Conservation (phyloP, 208 protist species). For the Acanthamoeba quina region DNA sequence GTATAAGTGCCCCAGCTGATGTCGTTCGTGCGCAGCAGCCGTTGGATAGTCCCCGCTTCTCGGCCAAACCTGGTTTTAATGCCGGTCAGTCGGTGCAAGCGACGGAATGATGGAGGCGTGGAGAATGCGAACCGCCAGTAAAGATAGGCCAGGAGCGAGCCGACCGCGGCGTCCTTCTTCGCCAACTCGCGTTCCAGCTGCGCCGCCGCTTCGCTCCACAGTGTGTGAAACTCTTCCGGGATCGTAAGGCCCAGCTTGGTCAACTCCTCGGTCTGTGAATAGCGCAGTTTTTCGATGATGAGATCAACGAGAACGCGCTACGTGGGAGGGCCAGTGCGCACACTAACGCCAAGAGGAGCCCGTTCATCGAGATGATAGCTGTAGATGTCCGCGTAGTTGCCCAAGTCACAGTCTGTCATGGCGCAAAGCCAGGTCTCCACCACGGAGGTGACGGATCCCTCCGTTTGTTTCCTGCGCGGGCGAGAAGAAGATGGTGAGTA, state of each 20-base stretch:
- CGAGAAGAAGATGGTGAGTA: not conserved
- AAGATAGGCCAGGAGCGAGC: conserved; percentile 26
- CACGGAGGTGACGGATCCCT: conserved; percentile 9
- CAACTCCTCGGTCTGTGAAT: not conserved
- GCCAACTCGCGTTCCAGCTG: not conserved
- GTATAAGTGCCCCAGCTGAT: conserved; percentile 80
- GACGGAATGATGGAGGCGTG: not conserved
- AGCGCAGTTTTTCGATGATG: not conserved
- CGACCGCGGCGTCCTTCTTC: not conserved
- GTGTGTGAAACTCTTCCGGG: not conserved
- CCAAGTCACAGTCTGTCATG: conserved; percentile 19
- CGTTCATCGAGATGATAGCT: conserved; percentile 22
- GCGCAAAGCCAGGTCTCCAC: conserved; percentile 46
- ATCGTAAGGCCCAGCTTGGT: not conserved
- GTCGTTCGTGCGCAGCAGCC: conserved; percentile 60
- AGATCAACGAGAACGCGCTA: not conserved
- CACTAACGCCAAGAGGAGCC: not conserved
- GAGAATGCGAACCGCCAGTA: conserved; percentile 47
- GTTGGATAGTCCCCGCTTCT: conserved; percentile 74
- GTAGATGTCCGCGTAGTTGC: conserved; percentile 4
- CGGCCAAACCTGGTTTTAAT: conserved; percentile 41
- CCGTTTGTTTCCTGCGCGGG: conserved; percentile 18
- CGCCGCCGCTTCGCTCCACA: not conserved
- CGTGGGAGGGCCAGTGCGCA: not conserved
- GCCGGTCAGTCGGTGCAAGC: too few relatives aligned